A percentile compares a stretch with the other conserved stretches of the same genome.
Evolutionary conservation across 805 yeast species (phyloP).

Genomic region (Dipodascus albidus): DNA sequence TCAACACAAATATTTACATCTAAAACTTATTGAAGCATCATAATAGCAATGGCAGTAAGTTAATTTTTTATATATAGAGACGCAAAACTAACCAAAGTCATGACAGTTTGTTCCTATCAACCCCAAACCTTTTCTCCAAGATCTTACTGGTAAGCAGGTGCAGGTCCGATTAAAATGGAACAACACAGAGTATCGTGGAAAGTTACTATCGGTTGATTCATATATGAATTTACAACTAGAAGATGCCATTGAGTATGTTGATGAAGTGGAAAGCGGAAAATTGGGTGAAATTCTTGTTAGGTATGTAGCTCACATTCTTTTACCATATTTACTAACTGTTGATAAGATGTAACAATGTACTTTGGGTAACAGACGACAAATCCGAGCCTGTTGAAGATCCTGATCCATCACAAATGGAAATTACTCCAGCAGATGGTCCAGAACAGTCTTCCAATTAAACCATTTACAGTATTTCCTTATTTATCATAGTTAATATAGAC

Average conservation of each 20-base stretch:
- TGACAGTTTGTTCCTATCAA: conserved; percentile 48
- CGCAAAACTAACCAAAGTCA: no score
- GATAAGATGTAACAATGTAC: conserved; percentile 73
- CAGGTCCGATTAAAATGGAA: conserved; percentile 84
- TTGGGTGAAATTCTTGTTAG: conserved; percentile 69
- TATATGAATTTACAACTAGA: conserved; percentile 83
- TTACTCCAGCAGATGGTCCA: no score
- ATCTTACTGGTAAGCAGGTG: conserved; percentile 59
- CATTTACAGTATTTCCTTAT: no score
- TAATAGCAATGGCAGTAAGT: neutral
- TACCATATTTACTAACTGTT: neutral
- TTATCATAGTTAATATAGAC: no score
- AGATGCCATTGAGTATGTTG: conserved; percentile 42
- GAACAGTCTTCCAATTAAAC: no score
- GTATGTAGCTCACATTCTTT: conserved; percentile 12
- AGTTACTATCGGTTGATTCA: conserved; percentile 67
- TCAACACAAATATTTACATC: neutral
- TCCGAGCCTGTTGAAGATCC: neutral
- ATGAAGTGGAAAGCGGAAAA: conserved; percentile 36
- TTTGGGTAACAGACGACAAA: conserved; percentile 47
- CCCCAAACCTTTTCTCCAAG: conserved; percentile 83
- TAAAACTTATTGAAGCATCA: neutral
- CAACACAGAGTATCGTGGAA: conserved; percentile 76
- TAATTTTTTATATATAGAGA: no score
- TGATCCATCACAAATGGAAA: neutral